Evolutionary conservation across 352 stramenopile species (phyloP).

Genomic region (Phytophthora citricola): DNA sequence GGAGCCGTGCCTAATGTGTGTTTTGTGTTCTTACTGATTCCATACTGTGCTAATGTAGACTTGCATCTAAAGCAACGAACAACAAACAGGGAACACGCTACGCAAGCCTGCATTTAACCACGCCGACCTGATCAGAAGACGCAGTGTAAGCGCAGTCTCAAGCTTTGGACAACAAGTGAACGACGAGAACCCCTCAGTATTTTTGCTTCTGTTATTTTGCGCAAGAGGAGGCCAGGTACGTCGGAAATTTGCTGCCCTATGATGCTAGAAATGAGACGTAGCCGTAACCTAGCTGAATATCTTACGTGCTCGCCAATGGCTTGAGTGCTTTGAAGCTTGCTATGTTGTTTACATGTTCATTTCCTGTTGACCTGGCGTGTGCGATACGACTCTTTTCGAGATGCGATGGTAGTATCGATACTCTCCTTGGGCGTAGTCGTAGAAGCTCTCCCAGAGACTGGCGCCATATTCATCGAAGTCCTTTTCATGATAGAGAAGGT

Average conservation of each 20-base stretch:
- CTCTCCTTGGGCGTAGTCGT: constrained; percentile 59
- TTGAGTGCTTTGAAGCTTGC: neutral
- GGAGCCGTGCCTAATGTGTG: constrained; percentile 30
- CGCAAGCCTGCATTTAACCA: neutral
- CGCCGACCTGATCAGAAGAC: constrained; percentile 1
- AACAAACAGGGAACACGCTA: constrained; percentile 21
- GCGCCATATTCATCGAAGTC: constrained; percentile 60
- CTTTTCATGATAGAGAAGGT: constrained; percentile 44
- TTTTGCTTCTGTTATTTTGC: neutral
- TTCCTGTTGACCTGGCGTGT: constrained; percentile 16
- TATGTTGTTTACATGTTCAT: neutral
- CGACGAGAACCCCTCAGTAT: no score
- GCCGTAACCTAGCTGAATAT: constrained; percentile 24
- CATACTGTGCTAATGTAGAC: constrained; percentile 41
- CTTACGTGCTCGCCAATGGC: constrained; percentile 7
- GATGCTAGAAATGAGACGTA: neutral
- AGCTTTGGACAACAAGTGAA: no score
- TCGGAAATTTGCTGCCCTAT: neutral
- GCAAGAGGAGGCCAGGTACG: neutral
- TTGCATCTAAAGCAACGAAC: constrained; percentile 32
- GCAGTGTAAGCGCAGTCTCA: no score
- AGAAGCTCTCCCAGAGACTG: constrained; percentile 76
- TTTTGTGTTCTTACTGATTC: constrained; percentile 35
- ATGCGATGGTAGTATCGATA: constrained; percentile 76
- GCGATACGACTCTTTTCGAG: constrained; percentile 62